Conservation (phyloP, 345 rosid species). For the Eucalyptus brandiana region DNA sequence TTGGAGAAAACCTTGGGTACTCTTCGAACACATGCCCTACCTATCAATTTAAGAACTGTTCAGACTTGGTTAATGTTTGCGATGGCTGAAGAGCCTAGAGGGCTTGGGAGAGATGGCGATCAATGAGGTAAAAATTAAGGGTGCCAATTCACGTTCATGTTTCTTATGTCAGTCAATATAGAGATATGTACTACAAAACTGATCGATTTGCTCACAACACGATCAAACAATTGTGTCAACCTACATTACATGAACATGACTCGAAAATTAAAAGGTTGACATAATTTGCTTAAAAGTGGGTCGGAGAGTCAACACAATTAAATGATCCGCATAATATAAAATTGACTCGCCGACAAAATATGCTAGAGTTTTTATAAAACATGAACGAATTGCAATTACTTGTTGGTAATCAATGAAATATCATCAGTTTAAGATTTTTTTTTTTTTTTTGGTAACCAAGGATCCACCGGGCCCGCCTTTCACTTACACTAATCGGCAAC, state of each 20-base stretch:
- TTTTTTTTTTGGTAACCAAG: too few species aligned
- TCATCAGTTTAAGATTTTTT: not conserved
- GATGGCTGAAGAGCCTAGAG: not conserved
- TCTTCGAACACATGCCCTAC: not conserved
- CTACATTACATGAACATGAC: not conserved
- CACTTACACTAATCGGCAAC: too few species aligned
- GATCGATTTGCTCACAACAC: not conserved
- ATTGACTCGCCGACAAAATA: not conserved
- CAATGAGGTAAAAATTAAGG: not conserved
- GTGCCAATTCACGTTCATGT: not conserved
- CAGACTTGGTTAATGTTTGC: too few species aligned
- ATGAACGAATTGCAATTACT: not conserved
- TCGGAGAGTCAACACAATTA: not conserved
- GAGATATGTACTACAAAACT: not conserved
- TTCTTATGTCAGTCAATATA: not conserved
- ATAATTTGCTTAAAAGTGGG: not conserved
- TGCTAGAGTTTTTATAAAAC: not conserved
- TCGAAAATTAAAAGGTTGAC: not conserved
- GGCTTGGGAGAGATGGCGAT: not conserved
- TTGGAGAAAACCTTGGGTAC: not conserved
- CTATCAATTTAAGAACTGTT: too few species aligned
- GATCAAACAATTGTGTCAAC: not conserved
- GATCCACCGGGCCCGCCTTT: accelerated
- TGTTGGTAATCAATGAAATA: not conserved
- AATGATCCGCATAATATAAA: not conserved